Conservation (phyloP, 2,329 filamentous ascomycete genomes). For the Trichothecium roseum region DNA sequence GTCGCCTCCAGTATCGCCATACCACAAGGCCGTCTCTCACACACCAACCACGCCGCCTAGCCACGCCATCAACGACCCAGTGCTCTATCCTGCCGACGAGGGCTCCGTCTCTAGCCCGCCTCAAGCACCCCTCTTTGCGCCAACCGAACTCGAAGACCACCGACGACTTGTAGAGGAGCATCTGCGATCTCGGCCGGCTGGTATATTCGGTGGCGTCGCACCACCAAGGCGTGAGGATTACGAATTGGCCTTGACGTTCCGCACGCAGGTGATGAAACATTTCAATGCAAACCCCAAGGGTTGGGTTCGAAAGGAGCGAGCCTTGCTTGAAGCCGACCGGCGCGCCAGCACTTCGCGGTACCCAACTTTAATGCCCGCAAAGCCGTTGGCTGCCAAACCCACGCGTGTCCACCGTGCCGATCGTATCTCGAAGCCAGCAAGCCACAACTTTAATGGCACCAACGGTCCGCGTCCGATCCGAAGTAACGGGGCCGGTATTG, state of each 20-base stretch:
- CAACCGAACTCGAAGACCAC: constrained; percentile 25
- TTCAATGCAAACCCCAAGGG: constrained; percentile 30
- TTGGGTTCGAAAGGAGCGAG: constrained; percentile 42
- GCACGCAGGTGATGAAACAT: constrained; percentile 38
- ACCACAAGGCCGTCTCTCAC: constrained; percentile 27
- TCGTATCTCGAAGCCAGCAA: constrained; percentile 23
- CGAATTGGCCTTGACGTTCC: constrained; percentile 40
- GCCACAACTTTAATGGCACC: not conserved
- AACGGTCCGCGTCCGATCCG: constrained; percentile 24
- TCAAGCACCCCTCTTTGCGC: constrained; percentile 39
- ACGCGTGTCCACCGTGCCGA: constrained; percentile 18
- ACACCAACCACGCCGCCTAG: constrained; percentile 16
- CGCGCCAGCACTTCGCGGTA: constrained; percentile 27
- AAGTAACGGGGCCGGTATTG: constrained; percentile 13
- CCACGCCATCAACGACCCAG: constrained; percentile 38
- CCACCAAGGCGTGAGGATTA: constrained; percentile 41
- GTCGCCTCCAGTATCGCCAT: constrained; percentile 48
- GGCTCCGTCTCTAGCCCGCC: constrained; percentile 24
- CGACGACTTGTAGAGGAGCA: constrained; percentile 35
- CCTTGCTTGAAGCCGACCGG: constrained; percentile 35
- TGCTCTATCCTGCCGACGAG: constrained; percentile 44
- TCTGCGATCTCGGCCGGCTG: constrained; percentile 1
- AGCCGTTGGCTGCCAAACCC: constrained; percentile 17
- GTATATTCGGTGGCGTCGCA: not conserved
- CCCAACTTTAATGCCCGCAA: constrained; percentile 32